A percentile compares a stretch with the other conserved stretches of the same genome.
Conservation (phyloP, 495 filamentous ascomycete species). For the Penicillium parvum region DNA sequence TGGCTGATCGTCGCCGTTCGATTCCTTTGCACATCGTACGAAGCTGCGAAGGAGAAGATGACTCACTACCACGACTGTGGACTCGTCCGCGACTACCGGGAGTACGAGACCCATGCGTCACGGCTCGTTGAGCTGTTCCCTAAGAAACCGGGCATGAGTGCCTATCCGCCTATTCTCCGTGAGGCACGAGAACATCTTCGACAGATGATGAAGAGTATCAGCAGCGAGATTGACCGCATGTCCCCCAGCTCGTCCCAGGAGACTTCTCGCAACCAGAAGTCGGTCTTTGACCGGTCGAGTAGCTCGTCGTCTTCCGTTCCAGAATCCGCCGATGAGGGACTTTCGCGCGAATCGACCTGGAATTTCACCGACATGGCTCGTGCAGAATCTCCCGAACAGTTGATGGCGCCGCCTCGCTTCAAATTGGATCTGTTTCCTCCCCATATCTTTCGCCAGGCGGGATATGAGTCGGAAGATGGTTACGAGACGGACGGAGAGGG, state of each 20-base stretch:
- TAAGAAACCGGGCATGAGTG: slow-evolving; percentile 32
- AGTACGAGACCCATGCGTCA: slow-evolving; percentile 64
- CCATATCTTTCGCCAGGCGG: slow-evolving; percentile 33
- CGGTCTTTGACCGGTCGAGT: slow-evolving; percentile 69
- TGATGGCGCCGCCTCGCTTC: slow-evolving; percentile 22
- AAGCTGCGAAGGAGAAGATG: slow-evolving; percentile 57
- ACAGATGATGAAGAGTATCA: slow-evolving; percentile 47
- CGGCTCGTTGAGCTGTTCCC: slow-evolving; percentile 44
- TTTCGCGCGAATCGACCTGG: slow-evolving; percentile 33
- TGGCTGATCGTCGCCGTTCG: slow-evolving; percentile 60
- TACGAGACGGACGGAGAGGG: slow-evolving; percentile 45
- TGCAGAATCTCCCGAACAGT: slow-evolving; percentile 35
- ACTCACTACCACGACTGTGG: slow-evolving; percentile 50
- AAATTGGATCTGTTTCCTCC: slow-evolving; percentile 35
- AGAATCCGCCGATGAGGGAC: slow-evolving; percentile 34
- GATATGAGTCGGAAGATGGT: slow-evolving; percentile 32
- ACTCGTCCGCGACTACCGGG: slow-evolving; percentile 66
- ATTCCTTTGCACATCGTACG: slow-evolving; percentile 60
- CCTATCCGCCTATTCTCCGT: slow-evolving; percentile 21
- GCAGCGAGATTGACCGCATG: slow-evolving; percentile 53
- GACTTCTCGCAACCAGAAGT: slow-evolving; percentile 49
- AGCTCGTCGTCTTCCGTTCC: slow-evolving; percentile 54
- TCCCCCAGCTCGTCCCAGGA: slow-evolving; percentile 48
- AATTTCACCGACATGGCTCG: slow-evolving; percentile 26
- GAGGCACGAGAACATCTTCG: slow-evolving; percentile 45